Evolutionary conservation across 1,284 basidiomycete species (phyloP).

Genomic region (Trichosporon inkin): DNA sequence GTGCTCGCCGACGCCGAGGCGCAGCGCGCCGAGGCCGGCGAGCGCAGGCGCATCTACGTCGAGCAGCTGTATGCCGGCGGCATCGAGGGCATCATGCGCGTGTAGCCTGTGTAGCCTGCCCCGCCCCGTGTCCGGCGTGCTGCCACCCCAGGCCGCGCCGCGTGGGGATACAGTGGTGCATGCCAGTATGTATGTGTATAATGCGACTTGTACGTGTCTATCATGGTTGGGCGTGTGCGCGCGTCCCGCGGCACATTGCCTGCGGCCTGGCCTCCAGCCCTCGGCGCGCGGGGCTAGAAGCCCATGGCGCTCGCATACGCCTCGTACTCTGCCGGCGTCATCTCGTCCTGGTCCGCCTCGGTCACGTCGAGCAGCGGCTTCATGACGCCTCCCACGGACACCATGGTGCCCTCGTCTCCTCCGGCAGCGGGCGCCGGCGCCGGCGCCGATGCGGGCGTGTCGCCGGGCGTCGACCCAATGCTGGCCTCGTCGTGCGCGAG

Average conservation of each 20-base stretch:
- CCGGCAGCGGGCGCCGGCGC: not conserved
- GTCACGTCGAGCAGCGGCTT: slow-evolving; percentile 45
- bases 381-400: slow-evolving; percentile 40
- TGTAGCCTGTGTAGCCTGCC: no score
- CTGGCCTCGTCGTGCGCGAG: slow-evolving; percentile 7
- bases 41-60: slow-evolving; percentile 35
- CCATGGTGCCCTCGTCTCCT: slow-evolving; percentile 15
- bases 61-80: slow-evolving; percentile 26
- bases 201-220: slow-evolving; percentile 20
- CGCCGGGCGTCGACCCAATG: slow-evolving; percentile 5
- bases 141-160: no score
- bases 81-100: slow-evolving; percentile 26
- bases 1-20: slow-evolving; percentile 44
- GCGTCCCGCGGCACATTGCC: no score
- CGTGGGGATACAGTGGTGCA: not conserved
- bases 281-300: not conserved
- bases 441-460: not conserved
- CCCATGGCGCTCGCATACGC: slow-evolving; percentile 23
- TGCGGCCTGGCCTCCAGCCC: no score
- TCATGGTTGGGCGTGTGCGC: not conserved
- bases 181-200: not conserved
- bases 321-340: slow-evolving; percentile 51
- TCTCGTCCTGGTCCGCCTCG: slow-evolving; percentile 47
- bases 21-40: slow-evolving; percentile 34
- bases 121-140: no score